phyloP scores from a whole-genome alignment of 2,329 filamentous ascomycete genomes.

The Boeremia exigua region DNA sequence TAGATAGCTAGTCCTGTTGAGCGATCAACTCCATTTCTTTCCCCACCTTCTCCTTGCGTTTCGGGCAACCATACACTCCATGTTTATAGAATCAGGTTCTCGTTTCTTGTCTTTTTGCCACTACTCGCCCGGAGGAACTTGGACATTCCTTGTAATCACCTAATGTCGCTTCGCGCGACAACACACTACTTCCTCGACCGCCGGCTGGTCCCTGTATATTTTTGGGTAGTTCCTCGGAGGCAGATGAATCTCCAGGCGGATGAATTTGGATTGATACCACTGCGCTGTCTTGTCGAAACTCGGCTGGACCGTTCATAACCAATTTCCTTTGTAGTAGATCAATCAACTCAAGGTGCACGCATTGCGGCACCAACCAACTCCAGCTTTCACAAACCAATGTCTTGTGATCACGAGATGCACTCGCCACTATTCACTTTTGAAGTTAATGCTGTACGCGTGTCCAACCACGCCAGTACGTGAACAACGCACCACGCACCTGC shows the following conservation, averaged over 20 bases:
- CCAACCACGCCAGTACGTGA: neutral
- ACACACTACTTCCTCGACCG: conserved; percentile 8
- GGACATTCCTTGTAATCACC: conserved; percentile 20
- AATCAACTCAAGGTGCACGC: conserved; percentile 8
- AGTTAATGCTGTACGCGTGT: neutral
- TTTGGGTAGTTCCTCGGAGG: conserved; percentile 1
- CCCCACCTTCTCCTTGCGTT: conserved; percentile 18
- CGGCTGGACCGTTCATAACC: conserved; percentile 15
- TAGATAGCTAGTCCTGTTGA: conserved; percentile 22
- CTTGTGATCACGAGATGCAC: neutral
- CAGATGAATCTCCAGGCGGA: neutral
- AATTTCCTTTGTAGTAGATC: conserved; percentile 15
- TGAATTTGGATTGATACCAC: conserved; percentile 9
- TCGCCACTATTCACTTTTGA: neutral
- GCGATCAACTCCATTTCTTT: conserved; percentile 22
- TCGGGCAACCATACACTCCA: conserved; percentile 11
- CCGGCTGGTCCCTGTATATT: conserved; percentile 17
- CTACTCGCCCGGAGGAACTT: conserved; percentile 11
- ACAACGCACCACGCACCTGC: neutral
- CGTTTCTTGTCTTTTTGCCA: conserved; percentile 4
- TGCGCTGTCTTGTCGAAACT: conserved; percentile 9
- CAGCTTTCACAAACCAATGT: neutral
- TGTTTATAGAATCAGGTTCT: conserved; percentile 9
- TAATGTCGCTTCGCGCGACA: conserved; percentile 12
- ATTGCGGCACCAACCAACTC: conserved; percentile 4